These are phyloP conservation scores for Aristolochia contorta DNA, from an alignment of 164 flowering plant genomes.

Conservation along the genomic window DNA sequence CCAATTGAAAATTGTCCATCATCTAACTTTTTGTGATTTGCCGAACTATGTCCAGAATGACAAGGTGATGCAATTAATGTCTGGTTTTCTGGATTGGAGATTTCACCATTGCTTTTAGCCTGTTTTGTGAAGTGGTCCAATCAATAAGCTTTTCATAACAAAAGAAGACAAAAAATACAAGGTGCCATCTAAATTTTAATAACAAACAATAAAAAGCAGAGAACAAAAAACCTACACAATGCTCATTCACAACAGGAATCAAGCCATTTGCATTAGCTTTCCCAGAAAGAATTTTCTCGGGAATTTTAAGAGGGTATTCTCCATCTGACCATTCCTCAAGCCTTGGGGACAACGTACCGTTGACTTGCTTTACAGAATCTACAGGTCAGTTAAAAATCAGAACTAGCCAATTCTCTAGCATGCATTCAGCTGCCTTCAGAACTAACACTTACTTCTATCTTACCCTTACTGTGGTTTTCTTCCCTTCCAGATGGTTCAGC, in stretches of 20 bases:
- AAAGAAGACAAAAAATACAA: not conserved
- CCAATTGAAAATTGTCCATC: constrained; percentile 29
- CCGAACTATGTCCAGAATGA: constrained; percentile 13
- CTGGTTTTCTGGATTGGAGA: constrained; percentile 24
- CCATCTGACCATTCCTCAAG: constrained; percentile 6
- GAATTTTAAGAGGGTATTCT: constrained; percentile 23
- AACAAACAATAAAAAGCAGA: not conserved
- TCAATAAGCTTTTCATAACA: not conserved
- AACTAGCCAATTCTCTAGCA: constrained; percentile 2
- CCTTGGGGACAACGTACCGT: constrained; percentile 4
- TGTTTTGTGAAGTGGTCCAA: constrained; percentile 10
- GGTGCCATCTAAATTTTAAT: not conserved
- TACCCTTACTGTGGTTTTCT: constrained; percentile 19
- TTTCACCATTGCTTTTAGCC: constrained; percentile 49
- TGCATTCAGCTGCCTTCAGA: not conserved
- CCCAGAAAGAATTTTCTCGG: constrained; percentile 14
- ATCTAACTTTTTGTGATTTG: constrained; percentile 15
- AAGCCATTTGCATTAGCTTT: constrained; percentile 15
- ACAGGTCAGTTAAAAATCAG: constrained; percentile 2
- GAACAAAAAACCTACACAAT: constrained; percentile 67
- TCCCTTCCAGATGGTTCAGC: constrained; percentile 8
- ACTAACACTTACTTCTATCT: constrained; percentile 3
- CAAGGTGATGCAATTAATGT: constrained; percentile 15
- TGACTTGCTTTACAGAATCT: constrained; percentile 2
- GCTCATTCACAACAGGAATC: constrained; percentile 24